Conservation (phyloP, 2,329 filamentous ascomycete species). For the Colletotrichum sp. region DNA sequence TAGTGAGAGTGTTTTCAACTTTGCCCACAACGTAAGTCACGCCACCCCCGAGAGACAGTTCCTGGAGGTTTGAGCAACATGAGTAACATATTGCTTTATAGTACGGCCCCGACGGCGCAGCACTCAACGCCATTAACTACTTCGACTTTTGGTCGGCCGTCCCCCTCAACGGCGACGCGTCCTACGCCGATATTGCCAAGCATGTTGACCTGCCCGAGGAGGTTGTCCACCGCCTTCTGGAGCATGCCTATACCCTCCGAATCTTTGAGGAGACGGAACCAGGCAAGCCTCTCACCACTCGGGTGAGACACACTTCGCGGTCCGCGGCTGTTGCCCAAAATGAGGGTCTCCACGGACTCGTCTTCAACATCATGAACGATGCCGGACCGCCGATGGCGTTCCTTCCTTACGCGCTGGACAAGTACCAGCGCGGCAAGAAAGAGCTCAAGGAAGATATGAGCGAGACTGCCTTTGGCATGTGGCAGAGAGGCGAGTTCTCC, state of each 20-base stretch:
- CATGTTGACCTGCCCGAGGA: slow-evolving; percentile 40
- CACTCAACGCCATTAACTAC: slow-evolving; percentile 53
- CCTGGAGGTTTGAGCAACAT: accelerated
- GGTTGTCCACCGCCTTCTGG: slow-evolving; percentile 40
- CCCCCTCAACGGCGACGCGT: slow-evolving; percentile 49
- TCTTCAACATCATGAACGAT: slow-evolving; percentile 41
- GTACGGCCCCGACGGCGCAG: slow-evolving; percentile 47
- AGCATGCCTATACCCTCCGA: slow-evolving; percentile 42
- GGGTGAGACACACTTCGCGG: slow-evolving; percentile 39
- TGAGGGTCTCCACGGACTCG: slow-evolving; percentile 36
- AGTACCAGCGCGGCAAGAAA: slow-evolving; percentile 33
- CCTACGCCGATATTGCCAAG: slow-evolving; percentile 43
- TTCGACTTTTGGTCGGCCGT: slow-evolving; percentile 59
- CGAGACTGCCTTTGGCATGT: slow-evolving; percentile 40
- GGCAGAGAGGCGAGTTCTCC: slow-evolving; percentile 34
- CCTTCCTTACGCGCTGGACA: slow-evolving; percentile 35
- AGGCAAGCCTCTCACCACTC: slow-evolving; percentile 18
- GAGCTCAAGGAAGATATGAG: slow-evolving; percentile 35
- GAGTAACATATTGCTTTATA: slow-evolving; percentile 2
- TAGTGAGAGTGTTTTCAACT: slow-evolving; percentile 54
- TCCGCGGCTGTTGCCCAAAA: slow-evolving; percentile 40
- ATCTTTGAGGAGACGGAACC: slow-evolving; percentile 36
- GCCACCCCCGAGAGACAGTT: accelerated
- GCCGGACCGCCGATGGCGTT: slow-evolving; percentile 40
- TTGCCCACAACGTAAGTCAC: slow-evolving; percentile 40